Percentiles rank a stretch among this genome's conserved stretches.
Evolutionary conservation across 768 basidiomycete species (phyloP).

Genomic region (Dacryopinax spathularia): DNA sequence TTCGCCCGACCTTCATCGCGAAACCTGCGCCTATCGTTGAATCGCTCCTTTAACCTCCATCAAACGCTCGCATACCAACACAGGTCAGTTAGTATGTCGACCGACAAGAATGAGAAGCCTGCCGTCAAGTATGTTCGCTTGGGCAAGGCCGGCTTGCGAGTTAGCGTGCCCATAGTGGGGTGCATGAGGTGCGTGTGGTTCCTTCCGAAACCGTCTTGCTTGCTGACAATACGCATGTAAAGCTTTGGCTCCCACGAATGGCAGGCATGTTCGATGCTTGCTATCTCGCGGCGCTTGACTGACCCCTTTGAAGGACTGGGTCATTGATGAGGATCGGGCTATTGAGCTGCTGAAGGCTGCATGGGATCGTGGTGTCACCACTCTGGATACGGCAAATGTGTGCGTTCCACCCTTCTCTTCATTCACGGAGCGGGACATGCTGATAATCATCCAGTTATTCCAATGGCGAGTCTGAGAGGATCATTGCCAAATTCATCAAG

Average conservation of each 20-base stretch:
- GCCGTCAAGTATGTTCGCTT: slow-evolving; percentile 22
- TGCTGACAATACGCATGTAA: slow-evolving; percentile 13
- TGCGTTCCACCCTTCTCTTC: not conserved
- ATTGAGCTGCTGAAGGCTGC: slow-evolving; percentile 20
- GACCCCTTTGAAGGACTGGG: slow-evolving; percentile 17
- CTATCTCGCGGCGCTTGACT: not conserved
- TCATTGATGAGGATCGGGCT: slow-evolving; percentile 19
- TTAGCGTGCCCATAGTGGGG: slow-evolving; percentile 25
- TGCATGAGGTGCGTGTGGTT: slow-evolving; percentile 14
- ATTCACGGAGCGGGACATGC: not conserved
- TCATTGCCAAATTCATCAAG: slow-evolving; percentile 14
- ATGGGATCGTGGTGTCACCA: slow-evolving; percentile 21
- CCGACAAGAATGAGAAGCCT: slow-evolving; percentile 10
- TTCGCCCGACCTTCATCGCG: not conserved
- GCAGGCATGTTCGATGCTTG: slow-evolving; percentile 13
- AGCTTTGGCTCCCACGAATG: slow-evolving; percentile 19
- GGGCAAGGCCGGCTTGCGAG: slow-evolving; percentile 23
- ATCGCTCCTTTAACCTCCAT: not conserved
- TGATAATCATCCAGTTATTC: slow-evolving; percentile 8
- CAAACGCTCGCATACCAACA: not conserved
- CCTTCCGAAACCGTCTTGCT: slow-evolving; percentile 6
- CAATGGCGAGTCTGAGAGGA: slow-evolving; percentile 13
- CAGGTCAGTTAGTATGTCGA: not conserved
- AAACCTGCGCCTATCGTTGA: not conserved
- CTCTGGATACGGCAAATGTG: slow-evolving; percentile 21